phyloP scores from a whole-genome alignment of 139 green algal species.

The Axilococcus clingmanii region DNA sequence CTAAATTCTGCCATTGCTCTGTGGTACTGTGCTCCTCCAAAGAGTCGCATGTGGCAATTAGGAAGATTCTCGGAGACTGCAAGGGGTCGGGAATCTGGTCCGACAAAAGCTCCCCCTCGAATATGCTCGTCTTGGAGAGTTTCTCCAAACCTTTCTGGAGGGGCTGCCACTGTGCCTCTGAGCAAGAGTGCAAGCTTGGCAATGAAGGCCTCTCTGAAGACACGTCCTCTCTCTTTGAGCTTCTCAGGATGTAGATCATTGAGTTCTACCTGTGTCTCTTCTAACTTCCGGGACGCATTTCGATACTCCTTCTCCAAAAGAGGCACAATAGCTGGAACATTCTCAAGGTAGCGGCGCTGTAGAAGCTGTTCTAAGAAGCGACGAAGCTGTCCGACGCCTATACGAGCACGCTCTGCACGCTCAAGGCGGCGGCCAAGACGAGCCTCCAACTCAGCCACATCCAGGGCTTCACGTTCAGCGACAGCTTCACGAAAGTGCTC shows the following conservation, averaged over 20 bases:
- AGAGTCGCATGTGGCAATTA: slow-evolving; percentile 90
- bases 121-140: slow-evolving; percentile 91
- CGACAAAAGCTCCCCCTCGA: slow-evolving; percentile 70
- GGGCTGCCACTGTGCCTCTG: slow-evolving; percentile 64
- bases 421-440: slow-evolving; percentile 49
- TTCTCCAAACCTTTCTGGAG: slow-evolving; percentile 80
- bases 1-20: slow-evolving; percentile 85
- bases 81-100: slow-evolving; percentile 43
- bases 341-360: slow-evolving; percentile 83
- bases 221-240: slow-evolving; percentile 64
- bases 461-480: slow-evolving; percentile 50
- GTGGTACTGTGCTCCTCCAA: slow-evolving; percentile 92
- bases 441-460: slow-evolving; percentile 64
- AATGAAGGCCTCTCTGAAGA: slow-evolving; percentile 75
- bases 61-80: slow-evolving; percentile 38
- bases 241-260: slow-evolving; percentile 50
- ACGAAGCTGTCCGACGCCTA: slow-evolving; percentile 76
- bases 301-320: slow-evolving; percentile 83
- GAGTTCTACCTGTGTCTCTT: slow-evolving; percentile 52
- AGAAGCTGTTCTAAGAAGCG: slow-evolving; percentile 88
- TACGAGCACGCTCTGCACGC: slow-evolving; percentile 52
- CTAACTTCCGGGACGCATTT: slow-evolving; percentile 35
- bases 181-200: slow-evolving; percentile 70
- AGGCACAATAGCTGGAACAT: slow-evolving; percentile 82
- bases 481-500: slow-evolving; percentile 86